Percentiles rank a stretch among this genome's conserved stretches.
These are phyloP conservation scores for Pseudomassariella vexata DNA, from an alignment of 2,329 filamentous ascomycete genomes.

Conservation along the genomic window DNA sequence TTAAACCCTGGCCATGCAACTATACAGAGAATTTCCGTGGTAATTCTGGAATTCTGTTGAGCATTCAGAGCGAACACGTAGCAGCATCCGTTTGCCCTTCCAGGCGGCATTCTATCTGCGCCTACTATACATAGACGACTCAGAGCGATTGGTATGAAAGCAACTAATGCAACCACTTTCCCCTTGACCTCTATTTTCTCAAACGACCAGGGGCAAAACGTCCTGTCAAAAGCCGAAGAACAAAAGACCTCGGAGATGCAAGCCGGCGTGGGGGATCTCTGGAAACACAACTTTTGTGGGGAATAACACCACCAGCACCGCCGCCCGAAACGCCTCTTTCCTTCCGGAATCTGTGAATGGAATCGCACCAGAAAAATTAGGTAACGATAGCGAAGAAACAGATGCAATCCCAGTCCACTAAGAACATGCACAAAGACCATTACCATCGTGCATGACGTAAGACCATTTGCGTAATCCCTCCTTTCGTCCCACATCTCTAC, in stretches of 20 bases:
- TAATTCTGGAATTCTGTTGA: not conserved
- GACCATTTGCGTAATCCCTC: too few relatives aligned
- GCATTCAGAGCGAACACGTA: slow-evolving; percentile 6
- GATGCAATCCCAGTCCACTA: slow-evolving; percentile 1
- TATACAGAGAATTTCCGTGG: too few relatives aligned
- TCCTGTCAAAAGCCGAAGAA: slow-evolving; percentile 6
- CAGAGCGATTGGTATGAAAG: not conserved
- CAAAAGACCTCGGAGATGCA: slow-evolving; percentile 6
- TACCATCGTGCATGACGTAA: too few relatives aligned
- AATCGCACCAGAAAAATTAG: not conserved
- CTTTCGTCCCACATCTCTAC: too few relatives aligned
- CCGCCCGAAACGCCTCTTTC: slow-evolving; percentile 5
- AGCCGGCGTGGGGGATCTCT: not conserved
- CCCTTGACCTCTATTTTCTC: too few relatives aligned
- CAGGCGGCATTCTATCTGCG: slow-evolving; percentile 3
- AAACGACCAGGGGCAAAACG: too few relatives aligned
- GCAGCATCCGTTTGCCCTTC: slow-evolving; percentile 1
- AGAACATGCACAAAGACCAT: not conserved
- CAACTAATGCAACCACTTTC: not conserved
- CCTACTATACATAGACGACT: slow-evolving; percentile 3
- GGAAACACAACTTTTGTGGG: slow-evolving; percentile 4
- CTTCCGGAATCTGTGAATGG: not conserved
- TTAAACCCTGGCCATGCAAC: too few relatives aligned
- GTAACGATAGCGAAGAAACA: slow-evolving; percentile 2
- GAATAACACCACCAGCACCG: slow-evolving; percentile 1